phyloP scores from a whole-genome alignment of 139 green algal genomes.

The Micromonas commoda region DNA sequence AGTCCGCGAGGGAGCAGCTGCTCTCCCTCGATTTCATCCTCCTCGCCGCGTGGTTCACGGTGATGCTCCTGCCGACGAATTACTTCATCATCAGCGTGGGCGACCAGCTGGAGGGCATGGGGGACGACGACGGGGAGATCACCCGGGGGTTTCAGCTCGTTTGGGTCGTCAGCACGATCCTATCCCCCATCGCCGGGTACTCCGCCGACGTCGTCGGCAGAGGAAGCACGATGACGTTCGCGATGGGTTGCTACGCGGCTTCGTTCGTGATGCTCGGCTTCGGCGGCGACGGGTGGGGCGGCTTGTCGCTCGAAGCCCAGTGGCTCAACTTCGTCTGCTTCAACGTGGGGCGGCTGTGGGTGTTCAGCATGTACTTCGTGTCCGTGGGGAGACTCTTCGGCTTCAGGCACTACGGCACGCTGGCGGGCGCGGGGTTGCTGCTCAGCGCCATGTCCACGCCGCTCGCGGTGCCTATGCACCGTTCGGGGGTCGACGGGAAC shows the following conservation, averaged over 20 bases:
- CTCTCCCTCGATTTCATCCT: neutral
- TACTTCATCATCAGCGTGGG: constrained; percentile 9
- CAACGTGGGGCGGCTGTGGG: neutral
- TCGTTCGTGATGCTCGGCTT: neutral
- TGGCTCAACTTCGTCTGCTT: neutral
- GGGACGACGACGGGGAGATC: neutral
- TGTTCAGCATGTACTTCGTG: constrained; percentile 18
- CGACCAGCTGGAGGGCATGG: neutral
- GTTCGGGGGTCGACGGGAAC: neutral
- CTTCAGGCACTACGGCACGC: neutral
- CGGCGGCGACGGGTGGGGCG: neutral
- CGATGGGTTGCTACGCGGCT: neutral
- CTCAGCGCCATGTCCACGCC: neutral
- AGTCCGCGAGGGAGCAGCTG: neutral
- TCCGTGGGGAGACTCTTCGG: neutral
- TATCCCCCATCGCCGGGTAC: neutral
- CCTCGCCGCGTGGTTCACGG: neutral
- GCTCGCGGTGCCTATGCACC: neutral
- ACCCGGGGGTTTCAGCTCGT: neutral
- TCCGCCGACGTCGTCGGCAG: neutral
- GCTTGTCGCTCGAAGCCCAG: neutral
- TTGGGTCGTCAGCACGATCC: neutral
- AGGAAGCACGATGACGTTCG: neutral
- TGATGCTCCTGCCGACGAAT: neutral
- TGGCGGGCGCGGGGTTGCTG: constrained; percentile 4